Conservation (phyloP, 805 yeast genomes). For the Monosporozyma solicola region DNA sequence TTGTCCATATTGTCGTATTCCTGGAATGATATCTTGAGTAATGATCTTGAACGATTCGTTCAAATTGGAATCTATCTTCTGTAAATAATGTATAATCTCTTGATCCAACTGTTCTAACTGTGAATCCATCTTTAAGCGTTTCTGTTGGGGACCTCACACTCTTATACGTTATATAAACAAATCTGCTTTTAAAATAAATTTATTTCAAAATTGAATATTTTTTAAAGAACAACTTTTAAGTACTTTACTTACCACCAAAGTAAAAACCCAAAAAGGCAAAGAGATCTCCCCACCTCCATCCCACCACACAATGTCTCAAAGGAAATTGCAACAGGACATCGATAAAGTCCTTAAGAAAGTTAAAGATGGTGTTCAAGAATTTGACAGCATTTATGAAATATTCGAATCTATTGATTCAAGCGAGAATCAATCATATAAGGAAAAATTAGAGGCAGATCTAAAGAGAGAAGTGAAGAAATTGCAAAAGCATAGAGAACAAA, state of each 20-base stretch:
- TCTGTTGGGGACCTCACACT: neutral
- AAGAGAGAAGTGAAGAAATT: constrained; percentile 92
- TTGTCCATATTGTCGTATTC: constrained; percentile 49
- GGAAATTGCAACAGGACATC: constrained; percentile 57
- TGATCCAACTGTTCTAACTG: constrained; percentile 63
- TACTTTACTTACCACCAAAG: neutral
- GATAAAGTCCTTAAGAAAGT: constrained; percentile 91
- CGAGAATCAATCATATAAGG: constrained; percentile 72
- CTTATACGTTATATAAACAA: neutral
- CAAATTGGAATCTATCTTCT: constrained; percentile 69
- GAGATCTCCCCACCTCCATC: constrained; percentile 37
- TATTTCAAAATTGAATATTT: neutral
- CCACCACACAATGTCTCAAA: constrained; percentile 36
- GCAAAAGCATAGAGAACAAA: constrained; percentile 89
- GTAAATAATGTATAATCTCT: constrained; percentile 66
- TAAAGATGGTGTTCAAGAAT: constrained; percentile 78
- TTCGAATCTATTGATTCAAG: constrained; percentile 57
- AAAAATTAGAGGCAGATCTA: constrained; percentile 83
- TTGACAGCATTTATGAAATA: constrained; percentile 81
- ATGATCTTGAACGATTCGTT: constrained; percentile 59
- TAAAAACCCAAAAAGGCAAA: neutral
- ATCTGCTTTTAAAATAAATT: neutral
- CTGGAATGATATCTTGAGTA: constrained; percentile 59
- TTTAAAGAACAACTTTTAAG: neutral
- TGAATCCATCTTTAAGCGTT: constrained; percentile 1